phyloP scores from a whole-genome alignment of 768 basidiomycete species.

The Leccinum pellstonianum region DNA sequence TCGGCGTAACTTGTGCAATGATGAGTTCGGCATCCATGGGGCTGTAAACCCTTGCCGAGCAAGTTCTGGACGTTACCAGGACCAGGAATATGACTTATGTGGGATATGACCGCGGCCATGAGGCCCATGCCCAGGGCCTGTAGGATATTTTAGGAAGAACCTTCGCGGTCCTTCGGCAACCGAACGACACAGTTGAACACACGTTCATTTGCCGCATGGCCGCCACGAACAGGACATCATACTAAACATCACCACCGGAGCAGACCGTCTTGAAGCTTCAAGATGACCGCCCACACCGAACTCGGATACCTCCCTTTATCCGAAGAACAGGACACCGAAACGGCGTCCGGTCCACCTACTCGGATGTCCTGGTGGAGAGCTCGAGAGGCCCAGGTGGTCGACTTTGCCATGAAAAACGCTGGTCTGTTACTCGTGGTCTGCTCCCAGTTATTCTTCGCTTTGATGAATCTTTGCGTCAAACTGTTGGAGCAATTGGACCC shows the following conservation, averaged over 20 bases:
- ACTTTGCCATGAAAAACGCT: slow-evolving; percentile 39
- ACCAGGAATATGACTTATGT: too few relatives aligned
- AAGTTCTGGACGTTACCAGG: too few relatives aligned
- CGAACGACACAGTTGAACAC: neutral
- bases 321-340: neutral
- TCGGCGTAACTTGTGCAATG: too few relatives aligned
- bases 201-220: neutral
- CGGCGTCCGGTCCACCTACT: neutral
- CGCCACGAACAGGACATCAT: neutral
- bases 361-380: neutral
- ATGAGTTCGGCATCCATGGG: too few relatives aligned
- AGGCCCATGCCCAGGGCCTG: neutral
- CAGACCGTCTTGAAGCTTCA: neutral
- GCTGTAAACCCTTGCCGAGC: too few relatives aligned
- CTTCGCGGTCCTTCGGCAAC: neutral
- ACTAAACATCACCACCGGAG: neutral
- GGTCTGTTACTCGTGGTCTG: slow-evolving; percentile 60
- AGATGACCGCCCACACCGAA: neutral
- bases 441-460: slow-evolving; percentile 58
- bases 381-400: neutral
- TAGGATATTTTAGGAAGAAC: neutral
- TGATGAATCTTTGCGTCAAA: slow-evolving; percentile 66
- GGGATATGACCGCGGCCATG: neutral
- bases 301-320: neutral
- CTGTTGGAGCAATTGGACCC: slow-evolving; percentile 54